These are phyloP conservation scores for Akebia trifoliata DNA, from an alignment of 164 flowering plant genomes.

Conservation along the genomic window DNA sequence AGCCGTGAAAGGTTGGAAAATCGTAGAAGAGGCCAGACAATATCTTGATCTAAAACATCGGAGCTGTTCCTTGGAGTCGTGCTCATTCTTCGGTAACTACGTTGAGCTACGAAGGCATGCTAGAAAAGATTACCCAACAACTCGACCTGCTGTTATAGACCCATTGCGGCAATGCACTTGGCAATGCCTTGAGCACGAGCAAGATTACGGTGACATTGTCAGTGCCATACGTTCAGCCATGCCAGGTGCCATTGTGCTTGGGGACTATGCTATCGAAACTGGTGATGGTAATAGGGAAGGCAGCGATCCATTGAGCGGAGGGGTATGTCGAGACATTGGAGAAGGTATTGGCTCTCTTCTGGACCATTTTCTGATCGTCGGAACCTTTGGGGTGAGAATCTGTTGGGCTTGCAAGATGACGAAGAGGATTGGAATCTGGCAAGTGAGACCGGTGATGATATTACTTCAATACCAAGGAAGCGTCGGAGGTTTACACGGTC, in stretches of 20 bases:
- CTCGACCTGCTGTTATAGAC: slow-evolving; percentile 53
- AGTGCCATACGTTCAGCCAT: slow-evolving; percentile 82
- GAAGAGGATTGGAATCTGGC: slow-evolving; percentile 36
- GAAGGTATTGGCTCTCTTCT: slow-evolving; percentile 51
- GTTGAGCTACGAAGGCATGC: slow-evolving; percentile 64
- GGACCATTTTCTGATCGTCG: slow-evolving; percentile 47
- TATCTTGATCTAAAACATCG: slow-evolving; percentile 50
- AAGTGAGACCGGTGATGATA: slow-evolving; percentile 46
- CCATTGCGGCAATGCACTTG: slow-evolving; percentile 72
- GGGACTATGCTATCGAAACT: slow-evolving; percentile 49
- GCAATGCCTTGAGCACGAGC: slow-evolving; percentile 70
- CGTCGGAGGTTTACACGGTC: slow-evolving; percentile 53
- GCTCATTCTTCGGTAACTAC: slow-evolving; percentile 59
- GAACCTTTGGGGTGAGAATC: slow-evolving; percentile 80
- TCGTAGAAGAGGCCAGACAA: slow-evolving; percentile 51
- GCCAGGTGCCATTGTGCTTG: slow-evolving; percentile 74
- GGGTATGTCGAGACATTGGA: slow-evolving; percentile 52
- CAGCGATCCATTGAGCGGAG: slow-evolving; percentile 48
- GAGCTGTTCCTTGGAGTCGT: slow-evolving; percentile 59
- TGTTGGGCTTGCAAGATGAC: slow-evolving; percentile 66
- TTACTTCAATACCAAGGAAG: slow-evolving; percentile 49
- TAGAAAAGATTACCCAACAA: slow-evolving; percentile 52
- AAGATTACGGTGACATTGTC: slow-evolving; percentile 78
- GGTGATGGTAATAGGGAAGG: slow-evolving; percentile 48
- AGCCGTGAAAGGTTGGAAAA: slow-evolving; percentile 41